These are phyloP conservation scores for Letharia columbiana DNA, from an alignment of 495 filamentous ascomycete species.

Conservation along the genomic window DNA sequence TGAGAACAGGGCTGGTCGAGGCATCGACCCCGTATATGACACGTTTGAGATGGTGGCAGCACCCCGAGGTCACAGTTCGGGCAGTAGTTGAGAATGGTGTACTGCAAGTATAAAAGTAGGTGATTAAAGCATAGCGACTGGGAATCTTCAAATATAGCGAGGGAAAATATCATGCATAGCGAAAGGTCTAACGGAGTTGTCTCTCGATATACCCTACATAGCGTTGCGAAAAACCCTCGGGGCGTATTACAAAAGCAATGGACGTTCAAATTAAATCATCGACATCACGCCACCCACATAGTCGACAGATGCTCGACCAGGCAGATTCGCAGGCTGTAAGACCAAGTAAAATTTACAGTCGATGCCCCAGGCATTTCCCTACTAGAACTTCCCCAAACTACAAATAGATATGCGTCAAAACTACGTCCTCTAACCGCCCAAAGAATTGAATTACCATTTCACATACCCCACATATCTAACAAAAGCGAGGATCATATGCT, in stretches of 20 bases:
- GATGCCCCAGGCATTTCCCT: no score
- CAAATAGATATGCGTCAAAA: no score
- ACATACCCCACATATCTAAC: no score
- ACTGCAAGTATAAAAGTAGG: neutral
- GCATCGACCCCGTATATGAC: constrained; percentile 4
- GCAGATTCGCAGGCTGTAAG: neutral
- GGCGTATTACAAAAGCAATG: neutral
- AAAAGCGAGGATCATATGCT: no score
- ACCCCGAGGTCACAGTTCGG: neutral
- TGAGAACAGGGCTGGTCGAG: constrained; percentile 12
- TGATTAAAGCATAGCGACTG: neutral
- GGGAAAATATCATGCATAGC: neutral
- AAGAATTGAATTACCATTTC: no score
- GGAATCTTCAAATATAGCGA: neutral
- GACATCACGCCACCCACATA: neutral
- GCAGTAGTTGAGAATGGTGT: neutral
- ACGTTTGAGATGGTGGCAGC: neutral
- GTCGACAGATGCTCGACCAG: neutral
- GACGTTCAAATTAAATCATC: neutral
- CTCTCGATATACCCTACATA: constrained; percentile 11
- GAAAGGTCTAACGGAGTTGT: neutral
- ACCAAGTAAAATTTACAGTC: no score
- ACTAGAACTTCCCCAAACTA: no score
- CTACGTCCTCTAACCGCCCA: no score
- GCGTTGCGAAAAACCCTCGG: neutral